A percentile compares a stretch with the other conserved stretches of the same genome.
Conservation (phyloP, 306 rosid species). For the Gleditsia sinensis region DNA sequence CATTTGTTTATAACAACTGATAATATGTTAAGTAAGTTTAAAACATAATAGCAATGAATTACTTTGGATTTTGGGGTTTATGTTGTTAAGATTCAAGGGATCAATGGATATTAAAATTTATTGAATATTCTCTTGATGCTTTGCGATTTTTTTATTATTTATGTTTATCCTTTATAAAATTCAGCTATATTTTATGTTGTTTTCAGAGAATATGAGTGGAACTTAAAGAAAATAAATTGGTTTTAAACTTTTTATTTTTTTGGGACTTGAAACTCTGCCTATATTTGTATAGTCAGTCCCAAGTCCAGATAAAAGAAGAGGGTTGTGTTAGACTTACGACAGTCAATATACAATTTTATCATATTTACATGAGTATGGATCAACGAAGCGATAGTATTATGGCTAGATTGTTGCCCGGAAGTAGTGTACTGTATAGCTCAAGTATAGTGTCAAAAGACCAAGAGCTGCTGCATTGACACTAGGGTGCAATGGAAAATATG, state of each 20-base stretch:
- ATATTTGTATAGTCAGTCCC: too few species aligned
- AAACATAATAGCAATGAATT: background rate
- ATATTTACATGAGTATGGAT: too few species aligned
- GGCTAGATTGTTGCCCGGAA: too few species aligned
- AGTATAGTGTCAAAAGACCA: too few species aligned
- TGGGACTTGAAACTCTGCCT: too few species aligned
- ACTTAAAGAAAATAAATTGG: constrained; percentile 14
- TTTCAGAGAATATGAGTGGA: constrained; percentile 4
- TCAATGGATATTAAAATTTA: background rate
- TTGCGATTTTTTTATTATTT: background rate
- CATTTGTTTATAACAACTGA: background rate
- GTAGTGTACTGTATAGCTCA: too few species aligned
- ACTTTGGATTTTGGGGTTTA: background rate
- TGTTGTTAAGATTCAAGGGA: background rate
- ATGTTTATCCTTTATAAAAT: background rate
- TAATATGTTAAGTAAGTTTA: background rate
- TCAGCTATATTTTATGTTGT: background rate
- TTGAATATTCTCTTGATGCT: background rate
- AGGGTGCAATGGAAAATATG: too few species aligned
- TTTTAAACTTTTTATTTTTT: background rate
- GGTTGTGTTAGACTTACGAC: too few species aligned
- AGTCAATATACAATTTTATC: too few species aligned
- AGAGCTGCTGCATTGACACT: too few species aligned
- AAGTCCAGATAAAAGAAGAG: too few species aligned
- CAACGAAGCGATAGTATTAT: too few species aligned